Evolutionary conservation across 176 grass and related monocot species (phyloP).

Genomic region (Dactylis glomerata): DNA sequence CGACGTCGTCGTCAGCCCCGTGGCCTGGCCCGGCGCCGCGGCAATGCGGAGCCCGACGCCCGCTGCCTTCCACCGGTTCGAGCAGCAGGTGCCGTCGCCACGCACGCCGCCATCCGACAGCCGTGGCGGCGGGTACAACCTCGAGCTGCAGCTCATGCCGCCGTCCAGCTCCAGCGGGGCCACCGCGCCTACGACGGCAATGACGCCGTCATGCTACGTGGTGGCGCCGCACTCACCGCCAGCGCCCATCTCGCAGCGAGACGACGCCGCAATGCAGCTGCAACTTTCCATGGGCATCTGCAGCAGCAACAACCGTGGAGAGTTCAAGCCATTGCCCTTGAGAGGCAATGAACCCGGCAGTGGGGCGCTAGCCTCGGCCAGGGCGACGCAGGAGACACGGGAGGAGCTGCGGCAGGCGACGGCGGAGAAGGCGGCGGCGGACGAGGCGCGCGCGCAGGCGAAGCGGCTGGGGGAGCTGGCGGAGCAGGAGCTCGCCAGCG

Average conservation of each 20-base stretch:
- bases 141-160: slow-evolving; percentile 87
- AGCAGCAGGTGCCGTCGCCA: slow-evolving; percentile 16
- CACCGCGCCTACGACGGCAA: not conserved
- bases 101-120: not conserved
- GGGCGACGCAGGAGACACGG: slow-evolving; percentile 14
- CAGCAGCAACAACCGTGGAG: not conserved
- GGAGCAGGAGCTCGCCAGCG: slow-evolving; percentile 74
- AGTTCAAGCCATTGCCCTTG: not conserved
- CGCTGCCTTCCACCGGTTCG: slow-evolving; percentile 23
- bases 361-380: not conserved
- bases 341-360: not conserved
- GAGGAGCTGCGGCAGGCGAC: slow-evolving; percentile 44
- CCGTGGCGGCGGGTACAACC: slow-evolving; percentile 16
- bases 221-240: not conserved
- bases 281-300: slow-evolving; percentile 56
- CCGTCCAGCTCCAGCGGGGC: slow-evolving; percentile 9
- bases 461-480: slow-evolving; percentile 71
- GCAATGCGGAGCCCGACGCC: slow-evolving; percentile 24
- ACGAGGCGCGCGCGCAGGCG: slow-evolving; percentile 71
- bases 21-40: slow-evolving; percentile 34
- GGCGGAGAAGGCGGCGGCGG: slow-evolving; percentile 59
- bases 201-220: not conserved
- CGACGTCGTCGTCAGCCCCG: slow-evolving; percentile 45
- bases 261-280: slow-evolving; percentile 35
- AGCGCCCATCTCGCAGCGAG: not conserved